Percentiles rank a stretch among this genome's conserved stretches.
phyloP scores from a whole-genome alignment of 768 basidiomycete genomes.

The Hygrophorus pudorinus region DNA sequence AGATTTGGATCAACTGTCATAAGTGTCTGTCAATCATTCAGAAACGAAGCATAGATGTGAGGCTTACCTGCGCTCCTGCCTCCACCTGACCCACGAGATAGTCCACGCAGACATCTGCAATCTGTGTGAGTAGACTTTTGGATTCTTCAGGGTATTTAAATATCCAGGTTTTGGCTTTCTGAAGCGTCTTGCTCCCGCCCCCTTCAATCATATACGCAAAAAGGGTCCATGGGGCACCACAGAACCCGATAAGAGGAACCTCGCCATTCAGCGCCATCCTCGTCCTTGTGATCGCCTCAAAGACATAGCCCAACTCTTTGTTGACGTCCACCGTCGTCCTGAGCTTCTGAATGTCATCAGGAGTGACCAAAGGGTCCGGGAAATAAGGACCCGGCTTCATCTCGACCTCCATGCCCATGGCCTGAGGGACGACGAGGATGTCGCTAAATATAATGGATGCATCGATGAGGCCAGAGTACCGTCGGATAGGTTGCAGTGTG shows the following conservation, averaged over 20 bases:
- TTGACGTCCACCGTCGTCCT: constrained; percentile 60
- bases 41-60: neutral
- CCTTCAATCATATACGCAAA: constrained; percentile 99
- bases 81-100: constrained; percentile 87
- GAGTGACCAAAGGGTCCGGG: constrained; percentile 73
- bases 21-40: neutral
- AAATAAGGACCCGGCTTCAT: constrained; percentile 93
- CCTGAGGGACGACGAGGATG: constrained; percentile 96
- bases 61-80: constrained; percentile 87
- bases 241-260: constrained; percentile 95
- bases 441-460: constrained; percentile 98
- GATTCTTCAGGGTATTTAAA: constrained; percentile 85
- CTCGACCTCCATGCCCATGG: constrained; percentile 89
- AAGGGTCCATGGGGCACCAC: constrained; percentile 96
- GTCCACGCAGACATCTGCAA: constrained; percentile 86
- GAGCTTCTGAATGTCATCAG: constrained; percentile 60
- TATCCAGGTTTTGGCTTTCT: constrained; percentile 90
- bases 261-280: constrained; percentile 72
- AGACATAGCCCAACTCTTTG: constrained; percentile 85
- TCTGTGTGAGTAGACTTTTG: constrained; percentile 60
- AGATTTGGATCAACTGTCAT: constrained; percentile 82
- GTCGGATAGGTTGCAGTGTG: constrained; percentile 88
- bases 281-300: constrained; percentile 82
- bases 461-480: constrained; percentile 80
- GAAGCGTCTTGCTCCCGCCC: constrained; percentile 82